phyloP scores from a whole-genome alignment of 768 basidiomycete species.

The Mycena vulgaris region DNA sequence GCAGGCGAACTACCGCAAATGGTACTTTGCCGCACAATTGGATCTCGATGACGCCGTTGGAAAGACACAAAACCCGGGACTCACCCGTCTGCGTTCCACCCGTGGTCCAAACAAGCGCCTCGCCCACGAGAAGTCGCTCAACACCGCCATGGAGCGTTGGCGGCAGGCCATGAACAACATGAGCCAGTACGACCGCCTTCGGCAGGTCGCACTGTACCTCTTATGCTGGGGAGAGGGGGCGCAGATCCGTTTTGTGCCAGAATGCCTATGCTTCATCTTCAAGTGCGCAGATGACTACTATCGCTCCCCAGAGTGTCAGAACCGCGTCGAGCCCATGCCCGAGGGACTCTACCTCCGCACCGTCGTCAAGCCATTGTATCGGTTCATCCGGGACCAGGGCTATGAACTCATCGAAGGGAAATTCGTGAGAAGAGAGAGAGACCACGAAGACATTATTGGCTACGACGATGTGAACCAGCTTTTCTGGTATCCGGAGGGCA shows the following conservation, averaged over 20 bases:
- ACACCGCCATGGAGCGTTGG: conserved; percentile 93
- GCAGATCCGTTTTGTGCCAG: conserved; percentile 96
- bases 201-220: conserved; percentile 96
- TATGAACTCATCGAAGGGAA: conserved; percentile 97
- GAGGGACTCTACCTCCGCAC: conserved; percentile 95
- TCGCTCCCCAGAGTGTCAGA: conserved; percentile 98
- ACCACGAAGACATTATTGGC: conserved; percentile 95
- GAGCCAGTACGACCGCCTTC: conserved; percentile 97
- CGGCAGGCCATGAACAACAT: conserved; percentile 98
- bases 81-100: conserved; percentile 86
- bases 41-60: conserved; percentile 99
- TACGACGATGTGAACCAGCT: conserved; percentile 99
- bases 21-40: conserved; percentile 99
- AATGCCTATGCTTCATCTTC: conserved; percentile 99
- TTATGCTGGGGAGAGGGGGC: conserved; percentile 99
- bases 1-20: conserved; percentile 98
- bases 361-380: conserved; percentile 94
- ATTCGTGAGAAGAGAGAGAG: conserved; percentile 93
- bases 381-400: conserved; percentile 97
- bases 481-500: conserved; percentile 99
- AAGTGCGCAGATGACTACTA: conserved; percentile 99
- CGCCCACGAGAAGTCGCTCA: conserved; percentile 75
- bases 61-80: conserved; percentile 90
- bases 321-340: conserved; percentile 89
- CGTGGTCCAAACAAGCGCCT: conserved; percentile 65